phyloP scores from a whole-genome alignment of 306 rosid genomes.

The Quercus suber region DNA sequence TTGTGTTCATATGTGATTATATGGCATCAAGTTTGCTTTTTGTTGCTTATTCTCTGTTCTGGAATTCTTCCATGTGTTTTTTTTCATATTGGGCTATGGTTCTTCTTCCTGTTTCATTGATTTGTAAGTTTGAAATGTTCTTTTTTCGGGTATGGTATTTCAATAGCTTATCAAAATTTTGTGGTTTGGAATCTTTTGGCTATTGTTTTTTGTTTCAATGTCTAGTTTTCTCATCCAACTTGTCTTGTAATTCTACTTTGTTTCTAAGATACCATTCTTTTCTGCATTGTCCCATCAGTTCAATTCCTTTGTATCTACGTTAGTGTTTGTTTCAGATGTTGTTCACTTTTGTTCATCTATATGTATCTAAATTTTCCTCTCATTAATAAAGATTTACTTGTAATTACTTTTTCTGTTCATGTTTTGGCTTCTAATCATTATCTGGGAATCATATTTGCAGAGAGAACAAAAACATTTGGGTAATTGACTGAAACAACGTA shows the following conservation, averaged over 20 bases:
- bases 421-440: conserved; percentile 5
- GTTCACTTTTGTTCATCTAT: neutral
- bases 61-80: conserved; percentile 10
- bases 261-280: conserved; percentile 3
- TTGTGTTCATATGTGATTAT: neutral
- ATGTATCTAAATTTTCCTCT: neutral
- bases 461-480: neutral
- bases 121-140: neutral
- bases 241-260: neutral
- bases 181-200: conserved; percentile 14
- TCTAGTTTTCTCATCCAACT: neutral
- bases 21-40: conserved; percentile 13
- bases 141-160: neutral
- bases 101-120: conserved; percentile 9
- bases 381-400: conserved; percentile 11
- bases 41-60: conserved; percentile 5
- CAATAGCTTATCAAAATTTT: neutral
- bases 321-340: neutral
- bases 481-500: neutral
- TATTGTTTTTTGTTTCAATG: neutral
- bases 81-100: conserved; percentile 13
- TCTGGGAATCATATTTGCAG: neutral
- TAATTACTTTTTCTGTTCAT: conserved; percentile 14
- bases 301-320: conserved; percentile 1
- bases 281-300: conserved; percentile 5